These are phyloP conservation scores for Thraustotheca clavata DNA, from an alignment of 352 stramenopile species.

Conservation along the genomic window DNA sequence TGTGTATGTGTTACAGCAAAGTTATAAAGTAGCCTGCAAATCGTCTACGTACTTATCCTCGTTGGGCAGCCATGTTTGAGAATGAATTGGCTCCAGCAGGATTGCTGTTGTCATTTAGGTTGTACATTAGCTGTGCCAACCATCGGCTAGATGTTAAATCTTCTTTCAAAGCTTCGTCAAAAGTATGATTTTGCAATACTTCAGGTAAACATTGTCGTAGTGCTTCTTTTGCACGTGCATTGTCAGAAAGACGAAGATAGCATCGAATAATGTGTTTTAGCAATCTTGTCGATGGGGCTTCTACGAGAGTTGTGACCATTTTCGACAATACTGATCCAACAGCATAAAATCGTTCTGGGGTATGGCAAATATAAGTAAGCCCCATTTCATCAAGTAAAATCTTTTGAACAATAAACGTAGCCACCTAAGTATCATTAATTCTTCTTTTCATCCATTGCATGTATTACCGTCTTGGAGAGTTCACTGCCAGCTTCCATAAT, in stretches of 20 bases:
- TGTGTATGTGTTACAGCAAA: too few species aligned
- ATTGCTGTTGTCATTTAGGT: constrained; percentile 52
- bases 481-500: constrained; percentile 99
- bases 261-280: constrained; percentile 99
- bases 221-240: constrained; percentile 90
- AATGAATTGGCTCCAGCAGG: background rate
- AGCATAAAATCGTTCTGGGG: constrained; percentile 89
- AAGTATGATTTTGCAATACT: constrained; percentile 92
- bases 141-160: constrained; percentile 95
- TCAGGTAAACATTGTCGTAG: constrained; percentile 93
- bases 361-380: constrained; percentile 98
- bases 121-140: constrained; percentile 92
- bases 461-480: constrained; percentile 92
- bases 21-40: too few species aligned
- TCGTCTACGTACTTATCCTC: too few species aligned
- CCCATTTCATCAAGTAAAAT: constrained; percentile 98
- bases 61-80: background rate
- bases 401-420: constrained; percentile 99
- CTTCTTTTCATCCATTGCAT: too few species aligned
- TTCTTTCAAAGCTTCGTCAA: constrained; percentile 90
- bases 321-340: constrained; percentile 92
- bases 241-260: constrained; percentile 93
- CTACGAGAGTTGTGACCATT: constrained; percentile 93
- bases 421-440: too few species aligned
- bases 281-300: constrained; percentile 89